Evolutionary conservation across 768 basidiomycete genomes (phyloP).

Genomic region (Lentinula sp.): DNA sequence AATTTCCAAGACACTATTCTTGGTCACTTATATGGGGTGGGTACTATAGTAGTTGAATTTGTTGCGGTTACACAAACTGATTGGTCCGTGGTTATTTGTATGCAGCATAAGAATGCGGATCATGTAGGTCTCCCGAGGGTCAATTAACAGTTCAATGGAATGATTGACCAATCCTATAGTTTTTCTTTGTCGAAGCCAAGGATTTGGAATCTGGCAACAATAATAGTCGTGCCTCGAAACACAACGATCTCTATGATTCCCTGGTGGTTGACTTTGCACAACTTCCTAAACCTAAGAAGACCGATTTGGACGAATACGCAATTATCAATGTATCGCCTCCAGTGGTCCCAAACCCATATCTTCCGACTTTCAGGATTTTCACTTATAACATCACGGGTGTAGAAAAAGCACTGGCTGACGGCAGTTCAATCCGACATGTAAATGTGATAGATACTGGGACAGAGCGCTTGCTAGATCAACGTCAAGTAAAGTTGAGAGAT

Average conservation of each 20-base stretch:
- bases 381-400: conserved; percentile 66
- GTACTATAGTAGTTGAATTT: conserved; percentile 18
- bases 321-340: conserved; percentile 78
- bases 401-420: background rate
- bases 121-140: conserved; percentile 38
- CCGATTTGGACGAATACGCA: conserved; percentile 60
- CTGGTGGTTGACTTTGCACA: conserved; percentile 61
- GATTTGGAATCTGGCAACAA: conserved; percentile 40
- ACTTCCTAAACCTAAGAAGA: conserved; percentile 47
- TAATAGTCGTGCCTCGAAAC: background rate
- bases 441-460: conserved; percentile 20
- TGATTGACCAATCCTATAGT: conserved; percentile 27
- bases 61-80: conserved; percentile 1
- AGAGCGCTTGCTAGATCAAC: conserved; percentile 41
- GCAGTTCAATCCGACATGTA: conserved; percentile 15
- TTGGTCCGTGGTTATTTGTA: conserved; percentile 13
- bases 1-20: conserved; percentile 72
- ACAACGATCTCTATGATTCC: conserved; percentile 41
- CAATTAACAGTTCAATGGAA: background rate
- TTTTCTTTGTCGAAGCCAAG: conserved; percentile 47
- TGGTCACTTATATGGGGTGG: conserved; percentile 79
- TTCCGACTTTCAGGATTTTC: conserved; percentile 77
- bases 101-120: conserved; percentile 80
- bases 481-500: conserved; percentile 38
- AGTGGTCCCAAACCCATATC: conserved; percentile 82